These are phyloP conservation scores for Wallacemonas sp. DNA, from an alignment of 208 protist species.

Conservation along the genomic window DNA sequence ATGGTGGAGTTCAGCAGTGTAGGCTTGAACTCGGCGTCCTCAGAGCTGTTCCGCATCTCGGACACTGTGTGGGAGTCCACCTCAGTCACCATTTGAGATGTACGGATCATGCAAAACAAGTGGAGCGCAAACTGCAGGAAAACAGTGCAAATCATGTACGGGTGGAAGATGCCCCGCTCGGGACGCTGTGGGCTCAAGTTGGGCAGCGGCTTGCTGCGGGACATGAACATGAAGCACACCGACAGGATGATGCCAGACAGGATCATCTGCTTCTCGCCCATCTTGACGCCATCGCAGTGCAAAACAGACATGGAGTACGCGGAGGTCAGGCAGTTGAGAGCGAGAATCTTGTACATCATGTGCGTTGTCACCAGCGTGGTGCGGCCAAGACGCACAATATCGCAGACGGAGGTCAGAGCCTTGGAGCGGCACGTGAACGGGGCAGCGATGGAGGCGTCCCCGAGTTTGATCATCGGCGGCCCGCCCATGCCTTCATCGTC, in stretches of 20 bases:
- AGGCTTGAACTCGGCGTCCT: constrained; percentile 94
- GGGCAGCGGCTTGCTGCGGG: constrained; percentile 92
- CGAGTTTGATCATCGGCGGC: constrained; percentile 90
- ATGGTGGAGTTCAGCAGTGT: constrained; percentile 97
- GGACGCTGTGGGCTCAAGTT: constrained; percentile 92
- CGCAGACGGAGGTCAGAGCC: constrained; percentile 82
- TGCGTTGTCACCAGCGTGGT: constrained; percentile 98
- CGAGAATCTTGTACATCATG: constrained; percentile 99
- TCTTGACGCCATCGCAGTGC: constrained; percentile 97
- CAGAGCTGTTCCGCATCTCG: constrained; percentile 52
- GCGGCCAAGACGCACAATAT: constrained; percentile 97
- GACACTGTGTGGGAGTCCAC: constrained; percentile 58
- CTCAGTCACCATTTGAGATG: constrained; percentile 71
- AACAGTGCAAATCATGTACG: constrained; percentile 95
- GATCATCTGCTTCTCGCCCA: constrained; percentile 97
- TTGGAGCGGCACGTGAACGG: constrained; percentile 94
- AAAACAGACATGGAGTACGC: constrained; percentile 97
- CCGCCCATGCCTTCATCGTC: constrained; percentile 75
- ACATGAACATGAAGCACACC: constrained; percentile 98
- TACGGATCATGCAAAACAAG: constrained; percentile 90
- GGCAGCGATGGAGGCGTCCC: constrained; percentile 93
- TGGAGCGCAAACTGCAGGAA: constrained; percentile 96
- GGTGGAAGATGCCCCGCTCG: constrained; percentile 93
- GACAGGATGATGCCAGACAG: constrained; percentile 93
- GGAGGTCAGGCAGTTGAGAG: constrained; percentile 97